A percentile compares a stretch with the other conserved stretches of the same genome.
Evolutionary conservation across 2,329 filamentous ascomycete genomes (phyloP).

Genomic region (Xylariaceae sp.): DNA sequence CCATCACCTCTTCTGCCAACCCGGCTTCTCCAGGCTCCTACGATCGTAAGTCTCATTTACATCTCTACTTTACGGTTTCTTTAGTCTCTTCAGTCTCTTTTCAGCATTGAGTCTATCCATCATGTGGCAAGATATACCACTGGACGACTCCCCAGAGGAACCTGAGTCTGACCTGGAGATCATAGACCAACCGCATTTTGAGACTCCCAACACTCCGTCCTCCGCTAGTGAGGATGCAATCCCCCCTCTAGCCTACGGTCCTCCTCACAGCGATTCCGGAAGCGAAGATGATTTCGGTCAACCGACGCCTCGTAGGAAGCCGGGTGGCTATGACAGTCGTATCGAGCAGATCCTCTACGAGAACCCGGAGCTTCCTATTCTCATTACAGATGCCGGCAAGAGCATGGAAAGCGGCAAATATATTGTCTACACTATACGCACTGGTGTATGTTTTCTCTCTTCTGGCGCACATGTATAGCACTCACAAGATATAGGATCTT

Average conservation of each 20-base stretch:
- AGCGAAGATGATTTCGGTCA: conserved; percentile 48
- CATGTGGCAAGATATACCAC: conserved; percentile 37
- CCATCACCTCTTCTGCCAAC: conserved; percentile 63
- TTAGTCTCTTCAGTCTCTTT: not conserved
- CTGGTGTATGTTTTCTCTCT: conserved; percentile 59
- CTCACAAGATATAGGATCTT: conserved; percentile 61
- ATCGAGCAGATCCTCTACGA: conserved; percentile 98
- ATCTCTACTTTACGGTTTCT: conserved; percentile 5
- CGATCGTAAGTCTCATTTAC: conserved; percentile 49
- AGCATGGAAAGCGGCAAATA: conserved; percentile 86
- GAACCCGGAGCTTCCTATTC: conserved; percentile 79
- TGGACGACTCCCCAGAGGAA: conserved; percentile 35
- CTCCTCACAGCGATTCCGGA: conserved; percentile 39
- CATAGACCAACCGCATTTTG: conserved; percentile 50
- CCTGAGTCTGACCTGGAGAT: conserved; percentile 42
- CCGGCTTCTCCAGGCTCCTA: conserved; percentile 56
- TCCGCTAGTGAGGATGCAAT: conserved; percentile 65
- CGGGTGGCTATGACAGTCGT: conserved; percentile 86
- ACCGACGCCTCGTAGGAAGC: conserved; percentile 57
- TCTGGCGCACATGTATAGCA: conserved; percentile 6
- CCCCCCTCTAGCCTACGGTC: conserved; percentile 25
- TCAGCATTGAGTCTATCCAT: conserved; percentile 22
- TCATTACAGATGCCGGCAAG: conserved; percentile 94
- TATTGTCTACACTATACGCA: conserved; percentile 96
- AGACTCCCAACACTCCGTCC: conserved; percentile 65